Conservation (phyloP, 2,329 filamentous ascomycete genomes). For the Xylariaceae sp. region DNA sequence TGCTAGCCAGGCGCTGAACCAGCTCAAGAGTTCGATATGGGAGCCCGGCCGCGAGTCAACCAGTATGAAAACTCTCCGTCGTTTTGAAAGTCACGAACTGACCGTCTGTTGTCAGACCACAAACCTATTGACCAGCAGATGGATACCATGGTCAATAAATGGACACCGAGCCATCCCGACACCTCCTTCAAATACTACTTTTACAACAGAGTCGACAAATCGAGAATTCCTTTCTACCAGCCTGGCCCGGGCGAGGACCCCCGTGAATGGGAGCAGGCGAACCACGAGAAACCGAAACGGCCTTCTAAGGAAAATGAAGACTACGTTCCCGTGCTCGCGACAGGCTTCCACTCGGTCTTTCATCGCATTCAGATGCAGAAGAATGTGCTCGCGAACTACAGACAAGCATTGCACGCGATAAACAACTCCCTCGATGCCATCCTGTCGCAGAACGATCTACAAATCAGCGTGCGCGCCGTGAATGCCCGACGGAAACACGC, state of each 20-base stretch:
- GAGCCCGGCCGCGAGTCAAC: constrained; percentile 24
- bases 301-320: too few species aligned
- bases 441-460: constrained; percentile 68
- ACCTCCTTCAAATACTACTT: constrained; percentile 79
- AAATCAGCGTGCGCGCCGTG: constrained; percentile 64
- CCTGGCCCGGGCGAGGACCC: constrained; percentile 64
- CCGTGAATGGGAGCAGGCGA: constrained; percentile 75
- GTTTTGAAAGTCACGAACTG: too few species aligned
- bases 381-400: constrained; percentile 60
- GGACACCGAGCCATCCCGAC: constrained; percentile 59
- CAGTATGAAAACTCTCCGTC: constrained; percentile 14
- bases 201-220: constrained; percentile 75
- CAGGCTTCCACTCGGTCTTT: constrained; percentile 65
- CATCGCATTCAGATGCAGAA: constrained; percentile 67
- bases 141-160: constrained; percentile 61
- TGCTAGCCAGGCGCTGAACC: constrained; percentile 31
- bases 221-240: constrained; percentile 68
- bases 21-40: constrained; percentile 20
- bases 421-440: constrained; percentile 66
- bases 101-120: constrained; percentile 46
- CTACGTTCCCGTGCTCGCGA: constrained; percentile 69
- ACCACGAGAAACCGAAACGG: constrained; percentile 74
- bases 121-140: constrained; percentile 72
- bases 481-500: constrained; percentile 67
- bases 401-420: constrained; percentile 68